Evolutionary conservation across 139 green algal species (phyloP).

Genomic region (Micractinium conductrix): DNA sequence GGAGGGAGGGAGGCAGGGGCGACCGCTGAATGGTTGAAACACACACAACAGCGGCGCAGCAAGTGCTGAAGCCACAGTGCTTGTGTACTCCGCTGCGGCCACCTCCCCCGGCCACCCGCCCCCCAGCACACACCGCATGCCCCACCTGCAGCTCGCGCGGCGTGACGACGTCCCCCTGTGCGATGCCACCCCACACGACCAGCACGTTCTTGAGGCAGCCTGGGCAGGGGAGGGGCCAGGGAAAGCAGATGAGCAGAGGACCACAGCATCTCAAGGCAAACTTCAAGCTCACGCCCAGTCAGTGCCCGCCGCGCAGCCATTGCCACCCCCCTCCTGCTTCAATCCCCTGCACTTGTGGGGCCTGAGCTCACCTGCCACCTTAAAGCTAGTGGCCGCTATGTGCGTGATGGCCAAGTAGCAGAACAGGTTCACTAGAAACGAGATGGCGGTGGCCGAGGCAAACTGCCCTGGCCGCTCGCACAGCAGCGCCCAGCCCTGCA

Average conservation of each 20-base stretch:
- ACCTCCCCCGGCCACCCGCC: too few species aligned
- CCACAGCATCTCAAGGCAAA: not conserved
- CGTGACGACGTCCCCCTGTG: slow-evolving; percentile 41
- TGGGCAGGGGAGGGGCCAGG: not conserved
- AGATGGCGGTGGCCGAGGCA: slow-evolving; percentile 67
- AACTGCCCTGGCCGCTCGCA: slow-evolving; percentile 52
- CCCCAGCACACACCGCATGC: not conserved
- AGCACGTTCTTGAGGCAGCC: slow-evolving; percentile 53
- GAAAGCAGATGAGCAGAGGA: not conserved
- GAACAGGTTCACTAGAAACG: slow-evolving; percentile 86
- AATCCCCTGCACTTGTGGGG: not conserved
- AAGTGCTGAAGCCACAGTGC: too few species aligned
- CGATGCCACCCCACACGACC: slow-evolving; percentile 44
- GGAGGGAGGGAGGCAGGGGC: too few species aligned
- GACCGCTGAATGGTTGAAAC: too few species aligned
- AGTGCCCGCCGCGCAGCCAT: not conserved
- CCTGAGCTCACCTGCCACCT: slow-evolving; percentile 51
- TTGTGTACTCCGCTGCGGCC: too few species aligned
- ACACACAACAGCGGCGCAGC: too few species aligned
- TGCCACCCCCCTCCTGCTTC: too few species aligned
- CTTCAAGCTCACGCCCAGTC: not conserved
- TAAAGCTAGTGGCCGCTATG: slow-evolving; percentile 77
- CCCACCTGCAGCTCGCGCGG: slow-evolving; percentile 28
- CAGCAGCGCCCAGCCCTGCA: slow-evolving; percentile 27
- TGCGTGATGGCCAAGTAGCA: slow-evolving; percentile 88